phyloP scores from a whole-genome alignment of 345 rosid genomes.

The Abelmoschus esculentus region DNA sequence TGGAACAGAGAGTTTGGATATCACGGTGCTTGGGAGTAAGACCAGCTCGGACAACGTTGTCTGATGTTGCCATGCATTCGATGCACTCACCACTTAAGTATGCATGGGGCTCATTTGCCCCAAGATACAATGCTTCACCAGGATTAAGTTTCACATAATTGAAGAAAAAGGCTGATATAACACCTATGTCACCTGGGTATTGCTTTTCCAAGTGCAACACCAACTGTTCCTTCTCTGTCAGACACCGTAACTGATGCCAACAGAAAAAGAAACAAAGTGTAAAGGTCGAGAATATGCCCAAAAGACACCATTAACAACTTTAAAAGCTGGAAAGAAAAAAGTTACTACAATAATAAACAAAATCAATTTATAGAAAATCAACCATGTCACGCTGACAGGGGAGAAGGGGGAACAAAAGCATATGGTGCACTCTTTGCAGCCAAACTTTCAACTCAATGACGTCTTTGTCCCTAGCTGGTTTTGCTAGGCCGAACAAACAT shows the following conservation, averaged over 20 bases:
- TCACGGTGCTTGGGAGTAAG: conserved; percentile 91
- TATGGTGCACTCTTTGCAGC: not conserved
- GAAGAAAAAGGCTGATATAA: conserved; percentile 77
- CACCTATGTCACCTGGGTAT: conserved; percentile 83
- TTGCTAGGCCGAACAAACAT: not conserved
- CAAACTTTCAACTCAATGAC: not conserved
- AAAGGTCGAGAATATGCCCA: not conserved
- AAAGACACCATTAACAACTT: conserved; percentile 3
- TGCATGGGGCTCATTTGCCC: conserved; percentile 97
- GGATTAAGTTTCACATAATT: conserved; percentile 91
- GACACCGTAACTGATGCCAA: conserved; percentile 49
- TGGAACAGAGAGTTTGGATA: conserved; percentile 79
- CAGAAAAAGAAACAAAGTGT: not conserved
- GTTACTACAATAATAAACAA: not conserved
- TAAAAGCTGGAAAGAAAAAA: not conserved
- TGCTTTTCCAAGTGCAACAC: conserved; percentile 79
- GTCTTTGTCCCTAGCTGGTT: not conserved
- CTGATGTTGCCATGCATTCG: conserved; percentile 99
- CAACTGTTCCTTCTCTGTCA: conserved; percentile 82
- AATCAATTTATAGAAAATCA: not conserved
- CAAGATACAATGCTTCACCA: conserved; percentile 94
- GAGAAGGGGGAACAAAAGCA: too few species aligned
- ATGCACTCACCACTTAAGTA: conserved; percentile 83
- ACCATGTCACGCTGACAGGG: not conserved
- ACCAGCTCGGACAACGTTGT: conserved; percentile 98